These are phyloP conservation scores for Dalechampia spathulata DNA, from an alignment of 441 rosid species.

Conservation along the genomic window DNA sequence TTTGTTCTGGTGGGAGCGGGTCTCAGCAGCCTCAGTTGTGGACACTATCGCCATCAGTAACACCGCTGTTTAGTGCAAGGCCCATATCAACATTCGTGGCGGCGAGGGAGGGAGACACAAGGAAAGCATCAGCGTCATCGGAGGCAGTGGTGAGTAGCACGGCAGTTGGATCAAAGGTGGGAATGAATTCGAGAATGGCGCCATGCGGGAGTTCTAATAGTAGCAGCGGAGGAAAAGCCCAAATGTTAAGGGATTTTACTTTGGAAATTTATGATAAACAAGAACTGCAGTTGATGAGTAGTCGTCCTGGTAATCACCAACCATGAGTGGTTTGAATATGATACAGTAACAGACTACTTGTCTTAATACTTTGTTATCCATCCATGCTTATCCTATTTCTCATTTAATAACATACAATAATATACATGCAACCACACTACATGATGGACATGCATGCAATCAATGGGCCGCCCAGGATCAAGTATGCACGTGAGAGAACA, in stretches of 20 bases:
- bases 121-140: neutral
- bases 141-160: constrained; percentile 21
- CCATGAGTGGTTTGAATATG: too few relatives aligned
- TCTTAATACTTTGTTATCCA: too few relatives aligned
- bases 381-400: too few relatives aligned
- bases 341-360: too few relatives aligned
- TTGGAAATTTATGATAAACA: constrained; percentile 42
- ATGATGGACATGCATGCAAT: too few relatives aligned
- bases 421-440: too few relatives aligned
- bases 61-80: constrained; percentile 29
- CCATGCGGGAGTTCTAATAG: constrained; percentile 31
- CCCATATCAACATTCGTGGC: constrained; percentile 28
- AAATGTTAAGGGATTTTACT: constrained; percentile 43
- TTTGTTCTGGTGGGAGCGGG: constrained; percentile 10
- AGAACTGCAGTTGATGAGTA: constrained; percentile 41
- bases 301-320: constrained; percentile 13
- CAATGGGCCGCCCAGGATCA: too few relatives aligned
- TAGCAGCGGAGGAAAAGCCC: constrained; percentile 25
- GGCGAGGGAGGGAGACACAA: constrained; percentile 3
- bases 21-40: constrained; percentile 29
- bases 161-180: constrained; percentile 30
- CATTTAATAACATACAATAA: too few relatives aligned
- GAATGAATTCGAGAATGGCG: constrained; percentile 40
- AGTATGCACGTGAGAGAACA: too few relatives aligned
- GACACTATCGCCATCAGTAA: constrained; percentile 34